Conservation (phyloP, 2,329 filamentous ascomycete species). For the Arthrinium phaeospermum region DNA sequence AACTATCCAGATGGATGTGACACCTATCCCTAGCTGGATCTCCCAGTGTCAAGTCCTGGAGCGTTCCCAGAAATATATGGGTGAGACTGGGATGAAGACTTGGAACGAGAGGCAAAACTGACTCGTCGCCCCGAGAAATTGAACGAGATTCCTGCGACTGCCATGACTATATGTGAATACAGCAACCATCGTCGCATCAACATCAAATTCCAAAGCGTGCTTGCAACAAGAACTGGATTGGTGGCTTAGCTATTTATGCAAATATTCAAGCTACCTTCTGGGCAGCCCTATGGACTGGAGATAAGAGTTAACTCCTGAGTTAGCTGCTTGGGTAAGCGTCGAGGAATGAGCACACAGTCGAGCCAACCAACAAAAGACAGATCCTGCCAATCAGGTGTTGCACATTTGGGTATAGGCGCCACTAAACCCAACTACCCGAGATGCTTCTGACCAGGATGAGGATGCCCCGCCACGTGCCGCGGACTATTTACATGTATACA, state of each 20-base stretch:
- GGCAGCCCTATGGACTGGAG: not conserved
- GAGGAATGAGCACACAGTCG: not conserved
- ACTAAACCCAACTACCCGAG: not conserved
- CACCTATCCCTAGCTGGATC: not conserved
- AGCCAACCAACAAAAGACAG: not conserved
- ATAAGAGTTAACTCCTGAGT: not conserved
- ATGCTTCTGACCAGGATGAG: not conserved
- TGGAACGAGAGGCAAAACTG: not conserved
- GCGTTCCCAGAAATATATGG: not conserved
- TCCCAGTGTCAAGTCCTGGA: not conserved
- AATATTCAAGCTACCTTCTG: not conserved
- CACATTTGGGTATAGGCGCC: not conserved
- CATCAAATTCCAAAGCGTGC: not conserved
- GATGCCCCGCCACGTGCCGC: not conserved
- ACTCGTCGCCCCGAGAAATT: not conserved
- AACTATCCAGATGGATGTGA: not conserved
- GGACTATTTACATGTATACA: not conserved
- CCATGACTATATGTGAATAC: not conserved
- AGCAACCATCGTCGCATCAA: not conserved
- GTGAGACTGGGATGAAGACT: not conserved
- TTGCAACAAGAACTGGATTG: not conserved
- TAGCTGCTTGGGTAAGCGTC: not conserved
- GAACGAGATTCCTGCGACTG: not conserved
- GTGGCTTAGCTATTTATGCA: not conserved
- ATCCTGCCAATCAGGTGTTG: not conserved